Conservation (phyloP, 148 eudicot genomes). For the Rhododendron ferrugineum region DNA sequence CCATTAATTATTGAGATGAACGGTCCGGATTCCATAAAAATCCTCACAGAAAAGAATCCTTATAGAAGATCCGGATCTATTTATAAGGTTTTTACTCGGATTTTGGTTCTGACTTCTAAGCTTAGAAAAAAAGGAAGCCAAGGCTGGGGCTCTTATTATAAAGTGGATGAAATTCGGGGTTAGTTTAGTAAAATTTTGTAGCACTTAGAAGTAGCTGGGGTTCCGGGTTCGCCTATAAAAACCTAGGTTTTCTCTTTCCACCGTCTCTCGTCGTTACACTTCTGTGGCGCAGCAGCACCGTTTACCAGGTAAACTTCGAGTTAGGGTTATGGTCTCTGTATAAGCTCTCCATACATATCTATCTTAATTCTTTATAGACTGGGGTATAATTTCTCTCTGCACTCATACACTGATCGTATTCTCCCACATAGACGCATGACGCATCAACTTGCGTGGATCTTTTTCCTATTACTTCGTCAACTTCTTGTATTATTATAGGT, state of each 20-base stretch:
- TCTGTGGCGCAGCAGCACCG: constrained; percentile 12
- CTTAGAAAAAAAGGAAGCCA: neutral
- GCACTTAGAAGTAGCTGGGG: neutral
- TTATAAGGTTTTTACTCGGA: too few relatives aligned
- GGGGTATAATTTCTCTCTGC: neutral
- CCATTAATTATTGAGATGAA: too few relatives aligned
- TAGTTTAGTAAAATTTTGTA: neutral
- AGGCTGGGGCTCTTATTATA: neutral
- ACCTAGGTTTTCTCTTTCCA: neutral
- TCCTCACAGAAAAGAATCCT: too few relatives aligned
- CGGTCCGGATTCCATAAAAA: too few relatives aligned
- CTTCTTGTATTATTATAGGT: neutral
- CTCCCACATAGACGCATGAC: neutral
- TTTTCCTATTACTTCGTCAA: neutral
- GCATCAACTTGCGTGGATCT: neutral
- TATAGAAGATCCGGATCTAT: too few relatives aligned
- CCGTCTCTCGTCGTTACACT: constrained; percentile 3
- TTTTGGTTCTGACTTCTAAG: too few relatives aligned
- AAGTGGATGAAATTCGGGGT: neutral
- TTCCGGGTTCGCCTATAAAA: neutral
- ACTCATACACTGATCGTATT: neutral
- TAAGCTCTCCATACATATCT: neutral
- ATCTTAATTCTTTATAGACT: neutral
- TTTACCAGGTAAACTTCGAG: constrained; percentile 3
- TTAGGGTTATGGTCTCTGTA: constrained; percentile 1